phyloP scores from a whole-genome alignment of 2,329 filamentous ascomycete genomes.

The Juglanconis oblonga region DNA sequence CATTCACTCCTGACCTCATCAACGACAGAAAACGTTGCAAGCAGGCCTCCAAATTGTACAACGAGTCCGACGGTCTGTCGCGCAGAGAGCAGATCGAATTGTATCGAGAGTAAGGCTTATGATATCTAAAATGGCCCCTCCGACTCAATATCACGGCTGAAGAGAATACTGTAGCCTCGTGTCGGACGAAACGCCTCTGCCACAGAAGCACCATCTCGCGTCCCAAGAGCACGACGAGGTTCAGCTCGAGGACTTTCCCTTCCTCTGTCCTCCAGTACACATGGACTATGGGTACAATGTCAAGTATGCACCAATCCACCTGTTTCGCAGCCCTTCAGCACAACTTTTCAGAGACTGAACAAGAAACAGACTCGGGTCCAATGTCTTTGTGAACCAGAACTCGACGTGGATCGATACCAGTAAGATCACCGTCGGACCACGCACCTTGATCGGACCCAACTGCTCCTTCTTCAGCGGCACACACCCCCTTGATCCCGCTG shows the following conservation, averaged over 20 bases:
- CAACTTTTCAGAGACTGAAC: neutral
- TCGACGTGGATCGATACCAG: slow-evolving; percentile 76
- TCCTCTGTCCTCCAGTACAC: slow-evolving; percentile 66
- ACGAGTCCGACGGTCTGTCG: slow-evolving; percentile 56
- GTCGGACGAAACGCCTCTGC: slow-evolving; percentile 60
- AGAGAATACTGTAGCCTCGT: slow-evolving; percentile 49
- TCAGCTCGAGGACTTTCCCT: slow-evolving; percentile 62
- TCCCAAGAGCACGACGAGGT: slow-evolving; percentile 58
- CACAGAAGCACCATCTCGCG: slow-evolving; percentile 51
- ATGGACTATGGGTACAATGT: slow-evolving; percentile 80
- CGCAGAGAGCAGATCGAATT: slow-evolving; percentile 63
- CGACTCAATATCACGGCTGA: slow-evolving; percentile 4
- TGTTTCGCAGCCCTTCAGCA: neutral
- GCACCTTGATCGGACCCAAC: slow-evolving; percentile 77
- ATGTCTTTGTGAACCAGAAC: slow-evolving; percentile 73
- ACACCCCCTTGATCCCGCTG: slow-evolving; percentile 72
- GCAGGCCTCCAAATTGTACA: slow-evolving; percentile 61
- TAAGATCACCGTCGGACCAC: slow-evolving; percentile 68
- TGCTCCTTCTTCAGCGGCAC: slow-evolving; percentile 72
- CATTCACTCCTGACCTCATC: slow-evolving; percentile 67
- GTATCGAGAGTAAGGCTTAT: slow-evolving; percentile 60
- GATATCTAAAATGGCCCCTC: neutral
- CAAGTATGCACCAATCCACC: slow-evolving; percentile 34
- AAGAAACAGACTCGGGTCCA: slow-evolving; percentile 53
- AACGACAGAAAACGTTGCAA: slow-evolving; percentile 62